Conservation (phyloP, 139 green algal species). For the Micractinium sp. region DNA sequence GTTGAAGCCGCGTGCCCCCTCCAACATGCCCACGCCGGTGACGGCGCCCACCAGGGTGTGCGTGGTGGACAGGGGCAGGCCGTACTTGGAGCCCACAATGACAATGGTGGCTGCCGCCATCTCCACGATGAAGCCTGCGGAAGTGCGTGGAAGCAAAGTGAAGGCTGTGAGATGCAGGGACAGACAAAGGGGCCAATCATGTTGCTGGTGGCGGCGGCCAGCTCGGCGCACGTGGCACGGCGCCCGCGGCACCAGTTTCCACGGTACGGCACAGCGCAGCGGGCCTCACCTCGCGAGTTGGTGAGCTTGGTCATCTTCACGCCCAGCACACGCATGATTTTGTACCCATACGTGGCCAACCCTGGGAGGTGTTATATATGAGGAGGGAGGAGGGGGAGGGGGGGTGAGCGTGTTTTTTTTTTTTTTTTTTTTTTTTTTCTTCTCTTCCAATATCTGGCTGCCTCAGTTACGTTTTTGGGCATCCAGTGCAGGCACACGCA, state of each 20-base stretch:
- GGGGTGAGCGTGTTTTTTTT: too few relatives aligned
- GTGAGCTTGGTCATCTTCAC: slow-evolving; percentile 71
- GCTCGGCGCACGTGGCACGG: too few relatives aligned
- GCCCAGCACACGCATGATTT: slow-evolving; percentile 71
- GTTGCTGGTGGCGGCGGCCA: background rate
- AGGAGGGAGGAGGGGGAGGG: too few relatives aligned
- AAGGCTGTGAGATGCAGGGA: background rate
- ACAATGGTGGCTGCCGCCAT: slow-evolving; percentile 66
- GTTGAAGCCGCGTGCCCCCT: slow-evolving; percentile 59
- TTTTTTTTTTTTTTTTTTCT: too few relatives aligned
- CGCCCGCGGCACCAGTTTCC: too few relatives aligned
- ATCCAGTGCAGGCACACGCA: too few relatives aligned
- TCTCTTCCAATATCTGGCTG: too few relatives aligned
- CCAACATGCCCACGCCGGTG: slow-evolving; percentile 63
- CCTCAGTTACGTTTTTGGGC: too few relatives aligned
- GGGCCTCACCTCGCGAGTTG: slow-evolving; percentile 56
- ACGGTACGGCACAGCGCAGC: too few relatives aligned
- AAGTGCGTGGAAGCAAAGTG: background rate
- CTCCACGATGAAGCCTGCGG: slow-evolving; percentile 66
- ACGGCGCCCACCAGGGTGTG: slow-evolving; percentile 60
- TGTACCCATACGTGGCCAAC: slow-evolving; percentile 73
- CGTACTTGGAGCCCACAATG: slow-evolving; percentile 61
- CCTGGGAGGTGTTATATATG: slow-evolving; percentile 34
- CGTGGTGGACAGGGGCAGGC: slow-evolving; percentile 61
- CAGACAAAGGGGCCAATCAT: background rate